phyloP scores from a whole-genome alignment of 202 grass and related monocot genomes.

The Brachypodium distachyon region DNA sequence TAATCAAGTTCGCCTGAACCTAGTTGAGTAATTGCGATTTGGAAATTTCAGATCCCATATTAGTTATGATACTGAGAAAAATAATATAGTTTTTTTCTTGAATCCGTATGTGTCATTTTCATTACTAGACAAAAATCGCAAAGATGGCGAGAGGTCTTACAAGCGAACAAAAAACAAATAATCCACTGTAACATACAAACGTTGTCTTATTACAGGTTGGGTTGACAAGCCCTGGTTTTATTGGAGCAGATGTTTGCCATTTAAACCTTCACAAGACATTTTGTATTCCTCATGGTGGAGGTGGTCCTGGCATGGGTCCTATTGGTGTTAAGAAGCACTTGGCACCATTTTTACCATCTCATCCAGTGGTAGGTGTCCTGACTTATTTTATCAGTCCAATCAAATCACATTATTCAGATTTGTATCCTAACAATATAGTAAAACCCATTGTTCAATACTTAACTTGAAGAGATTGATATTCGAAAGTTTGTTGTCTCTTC shows the following conservation, averaged over 20 bases:
- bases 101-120: too few species aligned
- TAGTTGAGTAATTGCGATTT: background rate
- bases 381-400: background rate
- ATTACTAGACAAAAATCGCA: too few species aligned
- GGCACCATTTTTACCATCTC: slow-evolving; percentile 94
- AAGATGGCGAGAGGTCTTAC: too few species aligned
- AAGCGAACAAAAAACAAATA: too few species aligned
- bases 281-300: slow-evolving; percentile 98
- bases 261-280: slow-evolving; percentile 99
- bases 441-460: background rate
- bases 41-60: background rate
- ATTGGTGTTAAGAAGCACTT: slow-evolving; percentile 99
- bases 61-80: background rate
- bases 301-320: slow-evolving; percentile 98
- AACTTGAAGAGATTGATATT: background rate
- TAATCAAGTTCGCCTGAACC: background rate
- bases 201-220: slow-evolving; percentile 56
- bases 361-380: slow-evolving; percentile 72
- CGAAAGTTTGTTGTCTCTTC: background rate
- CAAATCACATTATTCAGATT: background rate
- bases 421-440: background rate
- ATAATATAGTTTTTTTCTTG: too few species aligned
- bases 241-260: slow-evolving; percentile 97
- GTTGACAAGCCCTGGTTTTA: slow-evolving; percentile 95
- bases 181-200: background rate